Evolutionary conservation across 2,329 filamentous ascomycete genomes (phyloP).

Genomic region (Hortaea werneckii): DNA sequence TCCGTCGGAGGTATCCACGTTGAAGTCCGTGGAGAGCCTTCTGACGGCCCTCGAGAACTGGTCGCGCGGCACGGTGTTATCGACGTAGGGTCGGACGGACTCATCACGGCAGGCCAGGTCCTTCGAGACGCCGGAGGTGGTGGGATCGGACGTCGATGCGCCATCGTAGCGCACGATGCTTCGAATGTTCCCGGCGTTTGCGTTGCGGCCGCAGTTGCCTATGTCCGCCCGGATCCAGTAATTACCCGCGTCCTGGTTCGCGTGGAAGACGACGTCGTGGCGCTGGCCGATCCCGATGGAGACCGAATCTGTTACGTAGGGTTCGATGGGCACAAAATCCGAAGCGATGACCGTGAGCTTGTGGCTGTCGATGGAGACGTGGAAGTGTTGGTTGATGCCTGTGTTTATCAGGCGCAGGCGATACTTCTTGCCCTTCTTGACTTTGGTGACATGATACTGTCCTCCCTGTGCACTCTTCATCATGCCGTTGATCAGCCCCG

Average conservation of each 20-base stretch:
- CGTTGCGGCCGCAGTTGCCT: not conserved
- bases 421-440: conserved; percentile 6
- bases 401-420: not conserved
- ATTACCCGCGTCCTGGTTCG: not conserved
- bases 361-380: not conserved
- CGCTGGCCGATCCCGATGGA: conserved; percentile 1
- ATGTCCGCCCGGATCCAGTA: not conserved
- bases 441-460: not conserved
- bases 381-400: not conserved
- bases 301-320: not conserved
- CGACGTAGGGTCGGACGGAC: not conserved
- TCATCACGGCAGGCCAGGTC: not conserved
- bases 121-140: not conserved
- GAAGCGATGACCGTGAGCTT: not conserved
- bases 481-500: not conserved
- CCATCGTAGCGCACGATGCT: not conserved
- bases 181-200: not conserved
- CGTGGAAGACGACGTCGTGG: not conserved
- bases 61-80: not conserved
- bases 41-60: not conserved
- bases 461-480: not conserved
- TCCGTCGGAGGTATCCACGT: not conserved
- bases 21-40: not conserved
- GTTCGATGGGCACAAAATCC: not conserved
- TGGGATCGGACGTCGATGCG: not conserved